phyloP scores from a whole-genome alignment of 164 flowering plant genomes.

The Berberis thunbergii region DNA sequence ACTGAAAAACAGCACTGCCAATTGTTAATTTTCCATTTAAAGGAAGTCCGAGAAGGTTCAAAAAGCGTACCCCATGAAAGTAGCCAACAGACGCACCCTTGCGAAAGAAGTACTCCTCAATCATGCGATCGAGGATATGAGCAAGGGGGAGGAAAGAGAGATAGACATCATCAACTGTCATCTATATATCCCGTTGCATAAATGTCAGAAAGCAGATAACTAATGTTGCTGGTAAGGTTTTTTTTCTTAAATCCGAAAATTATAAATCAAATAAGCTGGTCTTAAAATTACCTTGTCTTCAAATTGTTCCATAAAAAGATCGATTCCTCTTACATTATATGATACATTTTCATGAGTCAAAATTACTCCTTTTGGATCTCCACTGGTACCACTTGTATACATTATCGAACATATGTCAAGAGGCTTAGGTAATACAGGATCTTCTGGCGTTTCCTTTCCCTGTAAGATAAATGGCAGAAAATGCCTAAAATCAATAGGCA shows the following conservation, averaged over 20 bases:
- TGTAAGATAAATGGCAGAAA: conserved; percentile 15
- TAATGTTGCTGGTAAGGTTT: too few species aligned
- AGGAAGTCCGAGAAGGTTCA: not conserved
- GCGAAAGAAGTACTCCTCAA: conserved; percentile 86
- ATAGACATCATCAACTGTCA: conserved; percentile 90
- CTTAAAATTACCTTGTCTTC: conserved; percentile 73
- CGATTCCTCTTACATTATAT: conserved; percentile 44
- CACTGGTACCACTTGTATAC: conserved; percentile 99
- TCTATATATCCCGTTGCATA: conserved; percentile 26
- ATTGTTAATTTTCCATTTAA: too few species aligned
- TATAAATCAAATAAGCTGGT: too few species aligned
- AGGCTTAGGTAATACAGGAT: conserved; percentile 48
- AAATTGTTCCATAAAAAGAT: conserved; percentile 73
- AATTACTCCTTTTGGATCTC: conserved; percentile 91
- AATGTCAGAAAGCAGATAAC: conserved; percentile 2
- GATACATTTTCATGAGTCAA: conserved; percentile 71
- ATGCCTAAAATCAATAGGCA: not conserved
- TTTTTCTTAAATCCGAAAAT: too few species aligned
- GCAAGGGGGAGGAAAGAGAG: conserved; percentile 94
- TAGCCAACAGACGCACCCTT: conserved; percentile 94
- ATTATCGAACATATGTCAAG: conserved; percentile 65
- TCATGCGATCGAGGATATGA: conserved; percentile 87
- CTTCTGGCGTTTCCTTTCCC: conserved; percentile 63
- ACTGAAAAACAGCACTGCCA: too few species aligned
- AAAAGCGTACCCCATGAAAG: conserved; percentile 79